Percentiles rank a stretch among this genome's conserved stretches.
Evolutionary conservation across 495 filamentous ascomycete species (phyloP).

Genomic region (Venustampulla echinocandica): DNA sequence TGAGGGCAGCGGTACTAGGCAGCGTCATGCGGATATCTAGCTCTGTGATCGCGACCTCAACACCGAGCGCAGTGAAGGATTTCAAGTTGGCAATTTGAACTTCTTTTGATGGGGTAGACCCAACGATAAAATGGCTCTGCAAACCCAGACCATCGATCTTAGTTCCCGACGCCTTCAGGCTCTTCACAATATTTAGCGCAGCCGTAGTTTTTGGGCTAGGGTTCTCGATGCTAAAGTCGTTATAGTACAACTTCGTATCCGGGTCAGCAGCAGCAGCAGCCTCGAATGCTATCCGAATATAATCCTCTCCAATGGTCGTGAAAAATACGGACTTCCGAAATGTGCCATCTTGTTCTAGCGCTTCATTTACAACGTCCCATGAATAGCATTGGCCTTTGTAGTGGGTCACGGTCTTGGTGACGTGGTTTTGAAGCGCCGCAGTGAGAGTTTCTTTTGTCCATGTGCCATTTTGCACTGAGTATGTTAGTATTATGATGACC

Average conservation of each 20-base stretch:
- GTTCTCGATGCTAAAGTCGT: constrained; percentile 60
- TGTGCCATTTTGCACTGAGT: constrained; percentile 15
- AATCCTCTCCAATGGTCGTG: constrained; percentile 47
- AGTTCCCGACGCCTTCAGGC: constrained; percentile 41
- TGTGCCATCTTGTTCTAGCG: constrained; percentile 56
- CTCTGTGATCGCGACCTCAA: constrained; percentile 55
- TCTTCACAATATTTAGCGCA: constrained; percentile 39
- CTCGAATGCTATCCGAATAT: constrained; percentile 47
- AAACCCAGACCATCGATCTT: constrained; percentile 60
- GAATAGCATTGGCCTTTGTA: constrained; percentile 45
- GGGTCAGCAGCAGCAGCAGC: constrained; percentile 39
- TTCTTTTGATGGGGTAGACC: constrained; percentile 36
- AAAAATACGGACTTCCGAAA: constrained; percentile 49
- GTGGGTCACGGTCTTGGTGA: constrained; percentile 43
- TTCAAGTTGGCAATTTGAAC: constrained; percentile 41
- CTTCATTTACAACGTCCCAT: constrained; percentile 62
- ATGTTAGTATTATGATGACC: background rate
- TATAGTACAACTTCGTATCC: constrained; percentile 57
- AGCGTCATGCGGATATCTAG: constrained; percentile 47
- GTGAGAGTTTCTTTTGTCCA: constrained; percentile 47
- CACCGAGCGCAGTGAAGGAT: constrained; percentile 39
- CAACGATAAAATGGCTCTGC: constrained; percentile 54
- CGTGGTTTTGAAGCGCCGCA: constrained; percentile 43
- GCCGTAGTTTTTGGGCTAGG: constrained; percentile 40
- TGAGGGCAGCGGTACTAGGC: constrained; percentile 31